Evolutionary conservation across 1,139 yeast species (phyloP), one percentile per base, ranked within the genome.

Genomic region (Yamadazyma friedrichii): DNA sequence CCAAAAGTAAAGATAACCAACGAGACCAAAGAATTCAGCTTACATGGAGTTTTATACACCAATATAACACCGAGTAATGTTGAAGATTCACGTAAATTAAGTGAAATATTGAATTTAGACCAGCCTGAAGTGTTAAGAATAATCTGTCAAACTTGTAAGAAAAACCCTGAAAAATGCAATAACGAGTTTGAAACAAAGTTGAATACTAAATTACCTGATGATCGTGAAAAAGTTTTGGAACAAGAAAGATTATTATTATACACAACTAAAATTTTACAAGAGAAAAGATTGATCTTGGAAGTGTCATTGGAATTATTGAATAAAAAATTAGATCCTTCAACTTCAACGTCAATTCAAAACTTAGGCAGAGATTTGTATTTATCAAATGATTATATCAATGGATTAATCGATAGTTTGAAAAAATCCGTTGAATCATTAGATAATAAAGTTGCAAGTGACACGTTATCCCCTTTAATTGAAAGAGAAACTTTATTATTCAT

Each of bases 121-220:
- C 52, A 54, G 12, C 48, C 54, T 15, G 84, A 81, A 47, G 64
- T 70, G 2, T 56, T 76, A 15, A 61, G 84, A 48, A 61, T 78
- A 9, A 64, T 79, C 6, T 46, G 58, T 20, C 80, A 75, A 48
- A 59, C 70, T 0, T 57, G 63, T 28, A 56, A 58, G 29, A 62
- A 71, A 37, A 52, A 64, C 4, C 78, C 79, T 1, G 70, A 61
- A 42, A 50, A 46, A 31, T 56, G 55, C 31, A 38, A 48, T 15
- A 41, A 44, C 22, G 58, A 50, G 43, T 53, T 47, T 16, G 58
- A 54, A 35, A n/a, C 13, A 25, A 60, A 60, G 33, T 49, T 62
- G 31, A 61, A 62, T 20, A 36, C 41, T 12, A 69, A 65, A 42
- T 53, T 68, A 34, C 63, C 72, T 3, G 70, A 67, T 43, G 70